Conservation (phyloP, 352 stramenopile genomes). For the Globisporangium okanoganense region DNA sequence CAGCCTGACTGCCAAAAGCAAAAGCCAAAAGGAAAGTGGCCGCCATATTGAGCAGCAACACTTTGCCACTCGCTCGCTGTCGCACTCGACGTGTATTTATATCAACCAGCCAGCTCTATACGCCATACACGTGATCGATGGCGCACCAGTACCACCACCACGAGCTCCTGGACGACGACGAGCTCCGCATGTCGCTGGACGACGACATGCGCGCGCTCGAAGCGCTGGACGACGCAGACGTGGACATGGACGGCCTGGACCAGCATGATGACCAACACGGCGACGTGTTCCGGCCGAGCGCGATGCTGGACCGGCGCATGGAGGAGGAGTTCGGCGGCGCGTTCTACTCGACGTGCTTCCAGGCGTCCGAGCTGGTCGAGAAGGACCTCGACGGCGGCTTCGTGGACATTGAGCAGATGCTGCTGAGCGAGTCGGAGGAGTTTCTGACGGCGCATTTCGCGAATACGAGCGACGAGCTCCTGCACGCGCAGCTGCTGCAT, state of each 20-base stretch:
- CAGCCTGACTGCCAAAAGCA: background rate
- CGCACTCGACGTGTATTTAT: background rate
- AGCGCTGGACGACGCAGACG: conserved; percentile 9
- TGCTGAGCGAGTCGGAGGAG: conserved; percentile 40
- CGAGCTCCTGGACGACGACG: conserved; percentile 10
- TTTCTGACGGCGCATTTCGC: conserved; percentile 23
- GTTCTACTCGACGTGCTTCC: conserved; percentile 32
- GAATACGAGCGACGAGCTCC: conserved; percentile 4
- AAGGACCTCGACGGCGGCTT: conserved; percentile 26
- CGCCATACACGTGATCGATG: background rate
- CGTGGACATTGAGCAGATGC: conserved; percentile 68
- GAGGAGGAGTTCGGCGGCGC: conserved; percentile 43
- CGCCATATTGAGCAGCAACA: background rate
- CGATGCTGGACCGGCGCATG: conserved; percentile 47
- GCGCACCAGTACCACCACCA: conserved; percentile 5
- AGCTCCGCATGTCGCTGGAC: conserved; percentile 13
- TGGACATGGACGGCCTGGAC: conserved; percentile 9
- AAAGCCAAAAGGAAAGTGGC: background rate
- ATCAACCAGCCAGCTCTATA: background rate
- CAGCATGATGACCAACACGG: background rate
- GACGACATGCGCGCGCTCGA: conserved; percentile 16
- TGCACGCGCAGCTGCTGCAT: background rate
- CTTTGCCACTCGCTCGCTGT: background rate
- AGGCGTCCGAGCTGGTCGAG: conserved; percentile 15
- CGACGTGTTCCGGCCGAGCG: conserved; percentile 60